These are phyloP conservation scores for Aspergillus pseudoglaucus DNA, from an alignment of 2,329 filamentous ascomycete genomes.

Conservation along the genomic window DNA sequence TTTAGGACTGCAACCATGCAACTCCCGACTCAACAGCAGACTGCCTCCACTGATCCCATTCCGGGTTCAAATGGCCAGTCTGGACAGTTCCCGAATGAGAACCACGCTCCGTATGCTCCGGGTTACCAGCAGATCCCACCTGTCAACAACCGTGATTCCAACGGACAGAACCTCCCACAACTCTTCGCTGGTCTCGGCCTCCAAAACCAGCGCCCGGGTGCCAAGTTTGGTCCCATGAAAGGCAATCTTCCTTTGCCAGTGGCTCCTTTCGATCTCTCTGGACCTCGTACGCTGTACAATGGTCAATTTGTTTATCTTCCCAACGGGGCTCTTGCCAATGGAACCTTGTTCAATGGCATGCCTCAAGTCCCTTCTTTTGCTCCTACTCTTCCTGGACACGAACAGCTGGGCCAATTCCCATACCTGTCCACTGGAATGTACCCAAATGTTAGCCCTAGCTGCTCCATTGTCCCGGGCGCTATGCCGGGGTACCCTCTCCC, in stretches of 20 bases:
- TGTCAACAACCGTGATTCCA: conserved; percentile 13
- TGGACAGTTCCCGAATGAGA: conserved; percentile 21
- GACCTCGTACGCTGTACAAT: conserved; percentile 21
- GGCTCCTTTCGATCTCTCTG: conserved; percentile 22
- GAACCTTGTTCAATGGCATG: conserved; percentile 23
- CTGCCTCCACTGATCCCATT: conserved; percentile 17
- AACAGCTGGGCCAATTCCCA: conserved; percentile 27
- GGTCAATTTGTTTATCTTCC: conserved; percentile 26
- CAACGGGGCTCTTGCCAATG: conserved; percentile 14
- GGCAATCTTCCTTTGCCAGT: conserved; percentile 17
- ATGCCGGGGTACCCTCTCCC: conserved; percentile 32
- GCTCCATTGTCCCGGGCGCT: conserved; percentile 24
- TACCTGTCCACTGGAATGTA: conserved; percentile 34
- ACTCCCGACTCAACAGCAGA: conserved; percentile 17
- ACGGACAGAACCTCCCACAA: conserved; percentile 14
- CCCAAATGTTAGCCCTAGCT: conserved; percentile 27
- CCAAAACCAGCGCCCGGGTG: conserved; percentile 21
- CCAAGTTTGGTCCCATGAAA: conserved; percentile 23
- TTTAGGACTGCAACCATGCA: conserved; percentile 16
- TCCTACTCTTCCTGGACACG: conserved; percentile 24
- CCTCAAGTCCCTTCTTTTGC: conserved; percentile 23
- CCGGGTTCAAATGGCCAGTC: conserved; percentile 16
- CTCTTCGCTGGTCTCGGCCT: conserved; percentile 21
- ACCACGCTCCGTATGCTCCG: conserved; percentile 17
- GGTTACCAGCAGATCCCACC: conserved; percentile 15